Conservation (phyloP, 495 filamentous ascomycete species). For the Letharia columbiana region DNA sequence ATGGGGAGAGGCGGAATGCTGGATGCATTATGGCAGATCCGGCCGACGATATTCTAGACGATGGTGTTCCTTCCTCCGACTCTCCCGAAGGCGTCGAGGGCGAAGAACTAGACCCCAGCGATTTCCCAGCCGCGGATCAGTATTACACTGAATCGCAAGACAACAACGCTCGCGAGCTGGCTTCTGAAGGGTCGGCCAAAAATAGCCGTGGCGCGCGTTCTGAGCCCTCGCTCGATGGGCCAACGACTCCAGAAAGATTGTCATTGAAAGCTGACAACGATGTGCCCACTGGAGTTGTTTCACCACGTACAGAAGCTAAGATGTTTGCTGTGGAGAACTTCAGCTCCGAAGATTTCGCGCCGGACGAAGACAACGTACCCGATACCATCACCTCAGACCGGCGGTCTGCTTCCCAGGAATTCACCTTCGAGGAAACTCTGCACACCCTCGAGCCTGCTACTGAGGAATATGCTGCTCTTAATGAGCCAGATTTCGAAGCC, state of each 20-base stretch:
- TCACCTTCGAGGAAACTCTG: neutral
- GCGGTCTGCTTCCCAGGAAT: neutral
- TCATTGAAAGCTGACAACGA: neutral
- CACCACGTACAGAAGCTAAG: neutral
- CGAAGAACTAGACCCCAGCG: neutral
- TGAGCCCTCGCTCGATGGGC: neutral
- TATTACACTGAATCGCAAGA: neutral
- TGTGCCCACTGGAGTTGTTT: neutral
- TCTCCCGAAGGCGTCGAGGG: neutral
- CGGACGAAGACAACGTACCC: neutral
- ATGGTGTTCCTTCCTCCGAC: neutral
- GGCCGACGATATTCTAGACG: neutral
- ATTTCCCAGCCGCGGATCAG: neutral
- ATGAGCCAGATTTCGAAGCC: neutral
- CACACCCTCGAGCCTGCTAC: neutral
- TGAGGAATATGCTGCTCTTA: neutral
- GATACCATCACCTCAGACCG: neutral
- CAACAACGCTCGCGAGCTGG: neutral
- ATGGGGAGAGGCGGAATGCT: neutral
- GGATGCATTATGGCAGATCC: neutral
- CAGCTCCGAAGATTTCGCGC: neutral
- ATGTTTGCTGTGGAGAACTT: slow-evolving; percentile 4
- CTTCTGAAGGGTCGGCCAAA: neutral
- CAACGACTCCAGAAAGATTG: neutral
- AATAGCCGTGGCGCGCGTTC: neutral